These are phyloP conservation scores for Carallia pectinifolia DNA, from an alignment of 345 rosid genomes.

Conservation along the genomic window DNA sequence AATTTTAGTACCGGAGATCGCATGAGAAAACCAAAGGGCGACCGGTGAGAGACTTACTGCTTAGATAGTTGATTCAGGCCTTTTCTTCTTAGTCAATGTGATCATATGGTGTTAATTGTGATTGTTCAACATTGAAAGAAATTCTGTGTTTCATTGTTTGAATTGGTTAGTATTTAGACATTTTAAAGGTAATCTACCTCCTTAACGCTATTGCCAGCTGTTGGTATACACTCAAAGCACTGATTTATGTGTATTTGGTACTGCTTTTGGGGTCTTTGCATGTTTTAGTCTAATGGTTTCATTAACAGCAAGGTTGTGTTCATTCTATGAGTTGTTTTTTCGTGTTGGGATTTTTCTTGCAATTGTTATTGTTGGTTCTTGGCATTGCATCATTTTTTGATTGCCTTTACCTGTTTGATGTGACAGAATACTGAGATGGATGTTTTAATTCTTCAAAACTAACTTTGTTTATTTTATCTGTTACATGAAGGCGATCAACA, in stretches of 20 bases:
- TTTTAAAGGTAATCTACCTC: background rate
- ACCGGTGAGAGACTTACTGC: conserved; percentile 41
- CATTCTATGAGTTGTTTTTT: no score
- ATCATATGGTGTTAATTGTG: background rate
- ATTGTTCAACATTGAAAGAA: background rate
- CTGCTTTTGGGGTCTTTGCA: background rate
- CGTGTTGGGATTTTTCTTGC: no score
- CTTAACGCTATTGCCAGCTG: background rate
- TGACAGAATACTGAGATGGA: background rate
- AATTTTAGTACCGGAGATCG: conserved; percentile 93
- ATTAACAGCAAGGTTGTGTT: no score
- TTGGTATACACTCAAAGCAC: background rate
- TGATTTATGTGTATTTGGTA: background rate
- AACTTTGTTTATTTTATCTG: background rate
- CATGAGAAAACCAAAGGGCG: conserved; percentile 79
- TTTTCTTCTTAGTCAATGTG: background rate
- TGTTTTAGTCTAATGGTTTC: no score
- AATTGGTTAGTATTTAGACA: background rate
- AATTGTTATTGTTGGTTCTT: background rate
- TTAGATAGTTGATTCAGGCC: background rate
- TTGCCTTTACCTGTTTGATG: background rate
- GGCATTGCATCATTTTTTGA: background rate
- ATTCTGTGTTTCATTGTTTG: background rate
- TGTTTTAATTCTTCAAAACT: background rate
- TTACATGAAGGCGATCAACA: conserved; percentile 67